A percentile compares a stretch with the other conserved stretches of the same genome.
Conservation (phyloP, 371 early-diverging fungal genomes). For the Mucor irregularis region DNA sequence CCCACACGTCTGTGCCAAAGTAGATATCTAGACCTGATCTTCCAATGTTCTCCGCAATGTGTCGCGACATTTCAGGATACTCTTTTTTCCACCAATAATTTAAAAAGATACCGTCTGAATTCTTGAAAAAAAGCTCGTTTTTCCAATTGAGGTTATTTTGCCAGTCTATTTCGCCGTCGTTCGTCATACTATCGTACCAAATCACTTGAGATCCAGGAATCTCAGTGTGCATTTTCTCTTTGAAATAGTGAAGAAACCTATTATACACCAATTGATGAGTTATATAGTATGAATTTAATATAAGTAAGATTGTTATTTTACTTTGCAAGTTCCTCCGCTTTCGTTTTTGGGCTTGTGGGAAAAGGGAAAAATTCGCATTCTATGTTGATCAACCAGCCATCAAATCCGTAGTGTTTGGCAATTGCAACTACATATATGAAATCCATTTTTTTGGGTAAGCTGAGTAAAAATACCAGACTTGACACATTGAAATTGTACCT, state of each 20-base stretch:
- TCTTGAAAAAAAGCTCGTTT: conserved; percentile 54
- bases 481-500: too few species aligned
- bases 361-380: conserved; percentile 49
- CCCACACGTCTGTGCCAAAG: conserved; percentile 71
- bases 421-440: conserved; percentile 49
- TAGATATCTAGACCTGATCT: conserved; percentile 45
- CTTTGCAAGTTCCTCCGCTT: conserved; percentile 33
- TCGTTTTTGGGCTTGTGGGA: conserved; percentile 19
- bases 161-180: conserved; percentile 49
- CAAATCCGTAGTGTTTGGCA: conserved; percentile 64
- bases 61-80: conserved; percentile 33
- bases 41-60: conserved; percentile 31
- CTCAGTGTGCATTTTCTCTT: conserved; percentile 41
- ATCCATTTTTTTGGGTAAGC: not conserved
- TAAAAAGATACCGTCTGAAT: conserved; percentile 59
- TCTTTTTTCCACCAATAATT: conserved; percentile 65
- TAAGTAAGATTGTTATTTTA: too few species aligned
- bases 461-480: too few species aligned
- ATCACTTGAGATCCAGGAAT: conserved; percentile 53
- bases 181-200: conserved; percentile 65
- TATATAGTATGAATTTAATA: too few species aligned
- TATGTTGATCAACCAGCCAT: conserved; percentile 72
- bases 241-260: conserved; percentile 51
- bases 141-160: conserved; percentile 54
- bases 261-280: not conserved